Evolutionary conservation across 768 basidiomycete genomes (phyloP), one percentile per base, ranked within the genome.

Genomic region (Pulveroboletus sp.): DNA sequence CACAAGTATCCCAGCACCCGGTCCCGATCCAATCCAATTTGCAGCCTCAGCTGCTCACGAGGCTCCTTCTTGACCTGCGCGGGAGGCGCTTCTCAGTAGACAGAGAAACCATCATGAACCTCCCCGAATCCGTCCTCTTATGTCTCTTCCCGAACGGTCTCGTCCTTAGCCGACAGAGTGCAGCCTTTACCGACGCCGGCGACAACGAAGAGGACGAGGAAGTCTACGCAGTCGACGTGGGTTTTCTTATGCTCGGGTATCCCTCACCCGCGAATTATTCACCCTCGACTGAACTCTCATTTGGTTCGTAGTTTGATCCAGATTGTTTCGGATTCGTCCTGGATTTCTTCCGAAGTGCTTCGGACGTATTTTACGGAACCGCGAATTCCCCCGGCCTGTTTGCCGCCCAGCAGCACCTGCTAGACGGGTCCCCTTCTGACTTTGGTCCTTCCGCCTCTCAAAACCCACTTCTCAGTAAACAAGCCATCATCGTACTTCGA

Each of bases 71-170:
- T 59, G 96, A 98, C 72, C 79, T 99, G 33, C 84, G 96, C 56
- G 93, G 93, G 49, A 78, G 71, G 59, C 84, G 93, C 54, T 94
- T 98, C 72, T 84, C 89, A 53, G 92, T 99, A 39, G 96, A 98
- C 72, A 80, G 95, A 58, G 95, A 98, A 73, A 93, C 89, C 6
- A 86, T 99, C 65, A 96, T 98, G 93, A 92, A 94, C 67, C 78
- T 99, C 17, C 96, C 96, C 2, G 96, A 99, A 80, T 93, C 90
- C 15, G 93, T 99, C 40, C 77, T 98, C 46, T 75, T 99, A 33
- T 97, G 94, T 69, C 76, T 99, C 54, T 99, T 98, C 65, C 96
- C 96, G 9, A 98, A 98, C 63, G 96, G 95, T 17, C 82, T 97
- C 53, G 93, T 97, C 35, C 78, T 97, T 47, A 93, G 87, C 64